phyloP scores from a whole-genome alignment of 139 green algal genomes.

The Micractinium conductrix region DNA sequence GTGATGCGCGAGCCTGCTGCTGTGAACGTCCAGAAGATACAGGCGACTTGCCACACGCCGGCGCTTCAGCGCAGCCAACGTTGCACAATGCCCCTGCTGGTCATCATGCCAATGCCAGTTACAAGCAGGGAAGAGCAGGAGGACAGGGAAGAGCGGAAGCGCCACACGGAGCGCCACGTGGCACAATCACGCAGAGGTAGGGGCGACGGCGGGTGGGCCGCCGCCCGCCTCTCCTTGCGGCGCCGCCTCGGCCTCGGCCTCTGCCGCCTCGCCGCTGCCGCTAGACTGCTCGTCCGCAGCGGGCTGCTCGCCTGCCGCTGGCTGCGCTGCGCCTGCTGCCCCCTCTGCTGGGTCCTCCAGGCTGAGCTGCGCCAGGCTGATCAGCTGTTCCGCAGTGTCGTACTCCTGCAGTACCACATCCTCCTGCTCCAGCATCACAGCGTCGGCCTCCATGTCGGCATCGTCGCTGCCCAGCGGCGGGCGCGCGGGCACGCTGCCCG shows the following conservation, averaged over 20 bases:
- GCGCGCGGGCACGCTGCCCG: too few relatives aligned
- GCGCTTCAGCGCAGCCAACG: too few relatives aligned
- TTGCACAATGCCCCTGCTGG: too few relatives aligned
- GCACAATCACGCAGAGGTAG: not conserved
- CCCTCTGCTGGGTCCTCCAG: not conserved
- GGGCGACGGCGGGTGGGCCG: not conserved
- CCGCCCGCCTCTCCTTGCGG: not conserved
- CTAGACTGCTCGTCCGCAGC: not conserved
- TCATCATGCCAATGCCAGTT: too few relatives aligned
- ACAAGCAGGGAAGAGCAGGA: too few relatives aligned
- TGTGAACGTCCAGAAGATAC: too few relatives aligned
- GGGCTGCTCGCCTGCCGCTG: not conserved
- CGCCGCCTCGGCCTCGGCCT: not conserved
- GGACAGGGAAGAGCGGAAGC: too few relatives aligned
- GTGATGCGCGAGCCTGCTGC: too few relatives aligned
- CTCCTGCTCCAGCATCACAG: constrained; percentile 45
- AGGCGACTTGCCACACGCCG: too few relatives aligned
- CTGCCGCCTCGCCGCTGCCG: not conserved
- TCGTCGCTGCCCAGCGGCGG: constrained; percentile 31
- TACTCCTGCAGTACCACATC: constrained; percentile 48
- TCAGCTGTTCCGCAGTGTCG: constrained; percentile 36
- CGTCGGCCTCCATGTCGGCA: constrained; percentile 43
- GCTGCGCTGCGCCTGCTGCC: not conserved
- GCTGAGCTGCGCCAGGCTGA: constrained; percentile 12
- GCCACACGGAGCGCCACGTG: too few relatives aligned